phyloP scores from a whole-genome alignment of 345 rosid genomes.

The Anastatica hierochuntica region DNA sequence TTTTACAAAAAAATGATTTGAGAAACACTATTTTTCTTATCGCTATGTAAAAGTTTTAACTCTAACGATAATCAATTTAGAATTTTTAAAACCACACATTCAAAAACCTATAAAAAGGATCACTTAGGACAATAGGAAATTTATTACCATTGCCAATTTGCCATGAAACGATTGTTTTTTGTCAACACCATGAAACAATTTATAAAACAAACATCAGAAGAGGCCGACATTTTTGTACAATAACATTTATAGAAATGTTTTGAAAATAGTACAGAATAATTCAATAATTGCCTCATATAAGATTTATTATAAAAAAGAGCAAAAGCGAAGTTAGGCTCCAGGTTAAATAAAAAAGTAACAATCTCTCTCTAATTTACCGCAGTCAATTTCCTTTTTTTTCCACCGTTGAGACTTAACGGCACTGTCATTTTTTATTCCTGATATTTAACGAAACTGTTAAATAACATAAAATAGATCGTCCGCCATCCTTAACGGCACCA shows the following conservation, averaged over 20 bases:
- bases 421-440: constrained; percentile 17
- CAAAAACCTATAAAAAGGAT: too few relatives aligned
- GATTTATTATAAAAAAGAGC: not conserved
- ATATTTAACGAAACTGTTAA: constrained; percentile 20
- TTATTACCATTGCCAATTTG: too few relatives aligned
- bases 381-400: not conserved
- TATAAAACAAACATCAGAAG: constrained; percentile 1
- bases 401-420: constrained; percentile 12
- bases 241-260: constrained; percentile 24
- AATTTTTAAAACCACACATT: too few relatives aligned
- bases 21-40: too few relatives aligned
- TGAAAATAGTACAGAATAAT: not conserved
- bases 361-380: constrained; percentile 8
- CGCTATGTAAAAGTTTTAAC: too few relatives aligned
- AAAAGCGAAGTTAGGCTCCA: not conserved
- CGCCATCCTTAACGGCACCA: constrained; percentile 26
- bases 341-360: constrained; percentile 5
- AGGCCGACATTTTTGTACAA: constrained; percentile 9
- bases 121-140: too few relatives aligned
- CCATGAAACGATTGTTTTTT: too few relatives aligned
- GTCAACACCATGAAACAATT: too few relatives aligned
- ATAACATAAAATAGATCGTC: not conserved
- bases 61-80: too few relatives aligned
- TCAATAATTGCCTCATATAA: not conserved
- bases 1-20: too few relatives aligned